A percentile compares a stretch with the other conserved stretches of the same genome.
Conservation (phyloP, 116 monocot genomes). For the Cymodocea nodosa region DNA sequence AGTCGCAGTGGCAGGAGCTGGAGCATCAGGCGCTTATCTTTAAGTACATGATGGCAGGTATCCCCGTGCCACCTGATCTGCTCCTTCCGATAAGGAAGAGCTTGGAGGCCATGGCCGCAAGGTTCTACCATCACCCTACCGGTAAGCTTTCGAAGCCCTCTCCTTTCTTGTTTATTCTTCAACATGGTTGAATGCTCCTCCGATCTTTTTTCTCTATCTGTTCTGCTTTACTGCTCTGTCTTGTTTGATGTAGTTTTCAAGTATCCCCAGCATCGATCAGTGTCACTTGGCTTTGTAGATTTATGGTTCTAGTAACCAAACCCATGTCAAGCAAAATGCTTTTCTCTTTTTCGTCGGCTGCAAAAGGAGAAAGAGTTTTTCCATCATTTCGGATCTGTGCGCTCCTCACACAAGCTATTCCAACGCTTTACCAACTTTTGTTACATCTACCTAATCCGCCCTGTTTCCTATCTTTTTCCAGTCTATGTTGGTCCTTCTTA, state of each 20-base stretch:
- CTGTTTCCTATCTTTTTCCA: no score
- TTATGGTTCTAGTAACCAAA: no score
- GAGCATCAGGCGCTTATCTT: conserved; percentile 90
- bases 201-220: neutral
- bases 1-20: conserved; percentile 88
- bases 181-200: neutral
- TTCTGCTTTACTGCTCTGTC: neutral
- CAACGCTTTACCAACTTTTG: neutral
- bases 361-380: no score
- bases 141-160: conserved; percentile 16
- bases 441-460: no score
- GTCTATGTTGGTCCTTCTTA: no score
- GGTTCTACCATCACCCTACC: conserved; percentile 49
- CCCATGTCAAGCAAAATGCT: no score
- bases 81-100: conserved; percentile 57
- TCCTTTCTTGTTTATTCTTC: neutral
- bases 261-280: no score
- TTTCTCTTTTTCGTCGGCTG: neutral
- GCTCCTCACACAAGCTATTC: neutral
- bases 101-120: conserved; percentile 34
- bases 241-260: neutral
- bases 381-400: conserved; percentile 2
- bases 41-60: conserved; percentile 85
- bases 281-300: no score
- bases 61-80: conserved; percentile 78